These are phyloP conservation scores for Paramecium primaurelia DNA, from an alignment of 73 alveolate species.

Conservation along the genomic window DNA sequence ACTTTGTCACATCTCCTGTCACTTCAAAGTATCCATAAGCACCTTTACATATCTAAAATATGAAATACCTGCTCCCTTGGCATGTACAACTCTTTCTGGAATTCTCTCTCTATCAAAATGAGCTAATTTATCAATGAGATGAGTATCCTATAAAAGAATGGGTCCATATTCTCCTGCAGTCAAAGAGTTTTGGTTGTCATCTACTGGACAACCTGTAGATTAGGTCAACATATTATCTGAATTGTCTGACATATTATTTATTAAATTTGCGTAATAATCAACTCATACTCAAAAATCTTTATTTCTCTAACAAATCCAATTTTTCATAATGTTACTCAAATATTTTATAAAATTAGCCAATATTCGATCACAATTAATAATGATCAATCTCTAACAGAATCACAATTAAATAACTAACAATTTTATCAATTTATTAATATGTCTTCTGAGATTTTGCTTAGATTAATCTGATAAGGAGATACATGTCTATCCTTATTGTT, in stretches of 20 bases:
- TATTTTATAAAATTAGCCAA: neutral
- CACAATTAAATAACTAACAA: neutral
- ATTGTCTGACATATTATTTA: constrained; percentile 51
- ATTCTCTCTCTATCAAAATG: constrained; percentile 91
- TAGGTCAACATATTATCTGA: constrained; percentile 72
- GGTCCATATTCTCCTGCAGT: constrained; percentile 93
- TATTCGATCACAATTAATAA: neutral
- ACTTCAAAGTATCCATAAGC: constrained; percentile 93
- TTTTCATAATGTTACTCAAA: neutral
- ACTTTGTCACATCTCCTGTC: constrained; percentile 86
- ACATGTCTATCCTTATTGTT: neutral
- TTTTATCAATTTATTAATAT: neutral
- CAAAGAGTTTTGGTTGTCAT: constrained; percentile 79
- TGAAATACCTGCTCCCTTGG: constrained; percentile 83
- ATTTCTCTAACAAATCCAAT: neutral
- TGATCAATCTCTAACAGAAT: neutral
- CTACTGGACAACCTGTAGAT: constrained; percentile 82
- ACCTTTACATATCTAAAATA: neutral
- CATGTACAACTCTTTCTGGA: constrained; percentile 95
- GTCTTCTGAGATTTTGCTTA: neutral
- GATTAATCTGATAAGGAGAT: neutral
- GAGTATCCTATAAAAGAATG: constrained; percentile 73
- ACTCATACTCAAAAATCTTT: neutral
- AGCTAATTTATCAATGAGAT: constrained; percentile 86
- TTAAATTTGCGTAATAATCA: constrained; percentile 6